phyloP scores from a whole-genome alignment of 164 flowering plant species.

The Stephania japonica region DNA sequence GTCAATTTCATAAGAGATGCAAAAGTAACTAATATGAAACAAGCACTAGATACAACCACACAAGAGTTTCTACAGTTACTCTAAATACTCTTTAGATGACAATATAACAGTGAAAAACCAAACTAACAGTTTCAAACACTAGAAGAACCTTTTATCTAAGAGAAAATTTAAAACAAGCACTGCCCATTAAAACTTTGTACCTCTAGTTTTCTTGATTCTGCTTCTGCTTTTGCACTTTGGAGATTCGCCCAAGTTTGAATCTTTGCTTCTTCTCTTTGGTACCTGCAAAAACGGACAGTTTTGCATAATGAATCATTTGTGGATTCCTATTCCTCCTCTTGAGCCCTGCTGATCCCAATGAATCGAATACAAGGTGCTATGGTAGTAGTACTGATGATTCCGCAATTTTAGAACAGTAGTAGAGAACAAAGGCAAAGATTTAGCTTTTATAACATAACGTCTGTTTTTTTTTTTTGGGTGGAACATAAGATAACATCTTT shows the following conservation, averaged over 20 bases:
- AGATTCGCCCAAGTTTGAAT: slow-evolving; percentile 95
- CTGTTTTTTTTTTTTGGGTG: too few relatives aligned
- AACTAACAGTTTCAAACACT: too few relatives aligned
- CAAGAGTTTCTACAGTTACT: neutral
- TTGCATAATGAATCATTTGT: neutral
- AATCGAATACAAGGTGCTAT: too few relatives aligned
- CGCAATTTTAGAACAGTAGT: too few relatives aligned
- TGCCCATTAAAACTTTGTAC: slow-evolving; percentile 19
- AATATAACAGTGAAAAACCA: too few relatives aligned
- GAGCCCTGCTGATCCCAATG: too few relatives aligned
- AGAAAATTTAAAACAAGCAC: neutral
- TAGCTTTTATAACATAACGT: too few relatives aligned
- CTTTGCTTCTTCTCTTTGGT: slow-evolving; percentile 85
- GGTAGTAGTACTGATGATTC: too few relatives aligned
- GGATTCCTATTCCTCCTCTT: too few relatives aligned
- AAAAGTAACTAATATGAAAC: neutral
- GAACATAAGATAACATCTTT: too few relatives aligned
- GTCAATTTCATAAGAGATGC: neutral
- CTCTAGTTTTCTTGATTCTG: slow-evolving; percentile 81
- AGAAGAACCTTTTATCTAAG: too few relatives aligned
- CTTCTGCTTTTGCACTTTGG: slow-evolving; percentile 92
- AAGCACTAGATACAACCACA: neutral
- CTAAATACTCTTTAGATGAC: neutral
- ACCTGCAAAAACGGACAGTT: slow-evolving; percentile 30
- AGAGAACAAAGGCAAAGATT: too few relatives aligned